Evolutionary conservation across 441 rosid genomes (phyloP).

Genomic region (Populus hybrid): DNA sequence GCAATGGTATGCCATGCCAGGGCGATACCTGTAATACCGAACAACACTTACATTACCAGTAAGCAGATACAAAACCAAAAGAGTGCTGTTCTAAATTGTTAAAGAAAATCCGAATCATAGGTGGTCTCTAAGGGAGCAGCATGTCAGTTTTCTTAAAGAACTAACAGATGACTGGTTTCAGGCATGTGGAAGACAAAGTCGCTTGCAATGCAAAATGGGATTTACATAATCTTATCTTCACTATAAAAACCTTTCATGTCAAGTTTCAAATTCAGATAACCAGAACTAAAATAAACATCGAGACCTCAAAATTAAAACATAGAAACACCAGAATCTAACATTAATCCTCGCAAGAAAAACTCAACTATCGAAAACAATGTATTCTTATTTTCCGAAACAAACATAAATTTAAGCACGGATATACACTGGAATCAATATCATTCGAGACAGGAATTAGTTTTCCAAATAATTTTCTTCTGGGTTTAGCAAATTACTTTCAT

Average conservation of each 20-base stretch:
- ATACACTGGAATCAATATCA: neutral
- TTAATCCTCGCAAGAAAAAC: neutral
- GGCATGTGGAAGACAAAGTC: neutral
- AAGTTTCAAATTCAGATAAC: neutral
- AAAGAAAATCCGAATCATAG: neutral
- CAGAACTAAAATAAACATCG: neutral
- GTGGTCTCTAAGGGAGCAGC: neutral
- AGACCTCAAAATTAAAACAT: neutral
- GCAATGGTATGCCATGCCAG: slow-evolving; percentile 90
- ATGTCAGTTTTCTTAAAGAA: neutral
- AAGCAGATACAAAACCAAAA: neutral
- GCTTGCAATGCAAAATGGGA: neutral
- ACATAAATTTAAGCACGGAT: neutral
- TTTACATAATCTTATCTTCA: neutral
- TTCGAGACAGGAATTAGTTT: neutral
- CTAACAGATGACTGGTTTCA: neutral
- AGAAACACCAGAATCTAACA: neutral
- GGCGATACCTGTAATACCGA: slow-evolving; percentile 64
- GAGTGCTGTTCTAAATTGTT: neutral
- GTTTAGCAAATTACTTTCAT: neutral
- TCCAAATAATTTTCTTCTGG: neutral
- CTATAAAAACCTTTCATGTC: neutral
- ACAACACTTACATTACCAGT: neutral
- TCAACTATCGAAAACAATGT: neutral
- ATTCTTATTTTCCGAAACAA: neutral